Conservation (phyloP, 345 rosid genomes). For the Populus deltoides region DNA sequence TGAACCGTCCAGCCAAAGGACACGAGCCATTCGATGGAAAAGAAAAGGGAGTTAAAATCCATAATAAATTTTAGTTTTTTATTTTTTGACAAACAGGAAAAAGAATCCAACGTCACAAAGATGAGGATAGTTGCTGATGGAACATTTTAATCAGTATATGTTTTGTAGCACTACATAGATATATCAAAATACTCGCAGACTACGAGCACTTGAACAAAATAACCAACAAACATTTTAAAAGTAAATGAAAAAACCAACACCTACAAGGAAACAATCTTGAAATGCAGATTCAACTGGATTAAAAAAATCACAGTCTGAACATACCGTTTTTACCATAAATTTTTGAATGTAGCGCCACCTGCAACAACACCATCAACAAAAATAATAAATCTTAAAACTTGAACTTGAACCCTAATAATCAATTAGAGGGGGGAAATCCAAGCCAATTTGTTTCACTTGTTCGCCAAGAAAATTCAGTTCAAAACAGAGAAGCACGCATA, state of each 20-base stretch:
- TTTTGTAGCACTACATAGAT: not conserved
- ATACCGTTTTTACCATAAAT: constrained; percentile 72
- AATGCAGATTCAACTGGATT: not conserved
- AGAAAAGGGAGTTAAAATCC: not conserved
- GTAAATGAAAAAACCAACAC: too few species aligned
- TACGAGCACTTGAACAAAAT: not conserved
- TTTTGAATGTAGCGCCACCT: constrained; percentile 70
- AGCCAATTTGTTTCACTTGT: not conserved
- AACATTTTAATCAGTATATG: not conserved
- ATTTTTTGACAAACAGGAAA: not conserved
- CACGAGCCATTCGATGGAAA: constrained; percentile 24
- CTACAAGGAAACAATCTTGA: not conserved
- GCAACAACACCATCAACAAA: constrained; percentile 11
- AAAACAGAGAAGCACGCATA: constrained; percentile 12
- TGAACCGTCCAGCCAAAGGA: constrained; percentile 39
- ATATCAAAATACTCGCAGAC: not conserved
- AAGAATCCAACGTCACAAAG: not conserved
- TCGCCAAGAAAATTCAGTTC: not conserved
- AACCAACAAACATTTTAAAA: not conserved
- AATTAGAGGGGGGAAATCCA: not conserved
- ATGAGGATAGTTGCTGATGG: not conserved
- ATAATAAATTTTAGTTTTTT: not conserved
- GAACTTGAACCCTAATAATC: not conserved
- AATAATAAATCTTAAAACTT: not conserved
- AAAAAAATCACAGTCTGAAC: constrained; percentile 6